Evolutionary conservation across 2,329 filamentous ascomycete genomes (phyloP).

Genomic region (Coleophoma eucalyptorum): DNA sequence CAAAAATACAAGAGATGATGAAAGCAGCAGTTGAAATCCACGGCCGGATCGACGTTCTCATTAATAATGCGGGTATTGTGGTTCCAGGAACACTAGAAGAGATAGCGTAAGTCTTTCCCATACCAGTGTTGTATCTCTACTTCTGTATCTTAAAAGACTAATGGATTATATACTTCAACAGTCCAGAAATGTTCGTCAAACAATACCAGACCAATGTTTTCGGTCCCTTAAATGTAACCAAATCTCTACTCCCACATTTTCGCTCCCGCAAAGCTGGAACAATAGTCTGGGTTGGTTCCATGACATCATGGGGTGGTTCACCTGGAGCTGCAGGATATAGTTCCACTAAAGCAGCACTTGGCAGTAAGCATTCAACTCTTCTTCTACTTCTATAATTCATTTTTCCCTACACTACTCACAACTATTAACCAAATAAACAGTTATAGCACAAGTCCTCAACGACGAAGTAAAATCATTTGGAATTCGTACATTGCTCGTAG

Average conservation of each 20-base stretch:
- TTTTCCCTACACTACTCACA: too few relatives aligned
- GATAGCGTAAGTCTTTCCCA: too few relatives aligned
- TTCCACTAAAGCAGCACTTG: slow-evolving; percentile 12
- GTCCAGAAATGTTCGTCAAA: slow-evolving; percentile 4
- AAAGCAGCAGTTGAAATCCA: slow-evolving; percentile 33
- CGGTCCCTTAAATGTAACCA: slow-evolving; percentile 43
- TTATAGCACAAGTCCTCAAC: background rate
- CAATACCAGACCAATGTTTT: slow-evolving; percentile 51
- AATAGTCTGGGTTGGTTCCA: slow-evolving; percentile 10
- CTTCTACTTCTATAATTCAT: background rate
- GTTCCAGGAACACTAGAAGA: slow-evolving; percentile 45
- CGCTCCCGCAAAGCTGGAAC: slow-evolving; percentile 35
- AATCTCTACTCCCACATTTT: slow-evolving; percentile 43
- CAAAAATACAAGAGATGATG: slow-evolving; percentile 28
- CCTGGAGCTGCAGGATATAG: slow-evolving; percentile 7
- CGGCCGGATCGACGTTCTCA: slow-evolving; percentile 23
- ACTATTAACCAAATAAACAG: too few relatives aligned
- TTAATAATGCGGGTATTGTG: slow-evolving; percentile 26
- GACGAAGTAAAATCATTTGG: background rate
- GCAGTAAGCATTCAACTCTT: slow-evolving; percentile 10
- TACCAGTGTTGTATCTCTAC: too few relatives aligned
- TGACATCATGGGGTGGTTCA: slow-evolving; percentile 7
- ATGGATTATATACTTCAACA: too few relatives aligned
- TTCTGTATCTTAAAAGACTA: too few relatives aligned
- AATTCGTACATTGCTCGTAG: background rate